Base-by-base conservation (phyloP, 164 flowering plant genomes). In the Tetracentron sinense region DNA sequence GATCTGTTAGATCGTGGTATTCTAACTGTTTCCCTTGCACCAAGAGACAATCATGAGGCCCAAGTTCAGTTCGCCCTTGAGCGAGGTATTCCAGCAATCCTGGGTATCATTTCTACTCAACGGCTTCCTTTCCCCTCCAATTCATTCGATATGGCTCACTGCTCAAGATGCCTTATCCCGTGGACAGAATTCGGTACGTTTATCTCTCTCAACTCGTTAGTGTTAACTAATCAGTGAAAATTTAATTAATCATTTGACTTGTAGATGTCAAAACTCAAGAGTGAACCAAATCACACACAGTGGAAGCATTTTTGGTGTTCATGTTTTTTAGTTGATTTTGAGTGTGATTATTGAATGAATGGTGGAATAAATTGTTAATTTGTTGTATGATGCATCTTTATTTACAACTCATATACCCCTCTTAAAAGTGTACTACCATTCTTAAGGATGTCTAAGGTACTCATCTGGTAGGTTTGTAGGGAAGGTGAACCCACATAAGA, bases 61-160 rank as follows among this genome's bases (percentile, higher is more conserved):
- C 99, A 95, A 70, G 96, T 95, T 65, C 99, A 95, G 56, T 95
- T 95, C 74, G 99, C 99, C 42, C 75, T 94, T 54, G 97, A 94
- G 67, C 93, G 99, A 63, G 99, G 99, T n/a, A 89, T 94, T 73
- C 99, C 99, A 52, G 97, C 99, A 54, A 83, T 95, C 49, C 82
- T 95, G 67, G 97, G 97, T 56, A 82, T 95, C 69, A 86, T 95
- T 58, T 92, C 99, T 15, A 92, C 99, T 1, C 99, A 94, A 64
- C 77, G 97, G 29, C 96, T 94, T 68, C 99, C 97, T 44, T 94
- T 89, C 82, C 96, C 99, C 3, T 94, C 99, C 25, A 86, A 72
- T 78, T 86, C 99, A 20, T 94, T 94, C 73, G 99, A 94, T 69
- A 89, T 95, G 96, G 97, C 99, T 72, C 99, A 95, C 69, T 95